Percentiles rank a stretch among this genome's conserved stretches.
Evolutionary conservation across 495 filamentous ascomycete species (phyloP).

Genomic region (Talaromyces wortmannii): DNA sequence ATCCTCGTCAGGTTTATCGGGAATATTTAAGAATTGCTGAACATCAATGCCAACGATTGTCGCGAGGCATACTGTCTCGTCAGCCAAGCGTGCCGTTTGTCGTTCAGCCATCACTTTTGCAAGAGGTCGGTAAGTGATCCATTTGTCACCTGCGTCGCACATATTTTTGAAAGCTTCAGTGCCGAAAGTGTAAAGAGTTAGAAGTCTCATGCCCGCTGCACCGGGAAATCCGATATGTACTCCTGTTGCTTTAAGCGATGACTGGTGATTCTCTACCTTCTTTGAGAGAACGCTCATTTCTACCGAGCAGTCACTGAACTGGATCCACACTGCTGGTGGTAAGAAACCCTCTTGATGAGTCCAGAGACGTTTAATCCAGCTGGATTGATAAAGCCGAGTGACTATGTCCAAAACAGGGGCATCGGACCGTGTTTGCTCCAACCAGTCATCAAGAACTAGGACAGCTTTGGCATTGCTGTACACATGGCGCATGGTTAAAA

Average conservation of each 20-base stretch:
- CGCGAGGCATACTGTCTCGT: conserved; percentile 2
- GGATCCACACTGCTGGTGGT: neutral
- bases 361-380: conserved; percentile 3
- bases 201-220: neutral
- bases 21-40: neutral
- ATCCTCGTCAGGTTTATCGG: conserved; percentile 2
- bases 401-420: neutral
- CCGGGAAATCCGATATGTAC: neutral
- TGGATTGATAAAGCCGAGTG: conserved; percentile 1
- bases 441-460: neutral
- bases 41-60: conserved; percentile 1
- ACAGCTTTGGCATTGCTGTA: neutral
- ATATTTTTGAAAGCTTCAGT: neutral
- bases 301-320: neutral
- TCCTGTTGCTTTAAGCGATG: neutral
- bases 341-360: conserved; percentile 5
- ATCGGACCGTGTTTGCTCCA: conserved; percentile 1
- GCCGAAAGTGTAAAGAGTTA: neutral
- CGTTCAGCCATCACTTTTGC: neutral
- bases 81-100: neutral
- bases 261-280: neutral
- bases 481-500: neutral
- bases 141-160: neutral
- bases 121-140: neutral
- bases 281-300: neutral